phyloP scores from a whole-genome alignment of 2,329 filamentous ascomycete genomes.

The Talaromyces verruculosus region DNA sequence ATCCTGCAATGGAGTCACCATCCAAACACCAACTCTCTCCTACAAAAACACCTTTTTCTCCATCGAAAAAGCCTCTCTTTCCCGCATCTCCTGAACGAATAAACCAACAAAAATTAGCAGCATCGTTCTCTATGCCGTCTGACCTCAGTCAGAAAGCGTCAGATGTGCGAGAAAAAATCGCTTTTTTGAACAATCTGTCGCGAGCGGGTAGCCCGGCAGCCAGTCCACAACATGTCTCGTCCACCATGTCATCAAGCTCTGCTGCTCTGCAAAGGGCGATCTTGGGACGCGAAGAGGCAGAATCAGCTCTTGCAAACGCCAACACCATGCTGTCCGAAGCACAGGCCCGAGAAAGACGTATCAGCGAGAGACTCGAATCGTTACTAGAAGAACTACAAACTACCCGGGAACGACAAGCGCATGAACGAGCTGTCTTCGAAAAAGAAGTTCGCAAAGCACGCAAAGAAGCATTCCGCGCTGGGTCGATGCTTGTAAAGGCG shows the following conservation, averaged over 20 bases:
- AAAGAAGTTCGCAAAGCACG: conserved; percentile 57
- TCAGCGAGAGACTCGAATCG: conserved; percentile 47
- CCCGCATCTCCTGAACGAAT: conserved; percentile 51
- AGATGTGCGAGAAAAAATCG: conserved; percentile 51
- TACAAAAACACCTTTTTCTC: conserved; percentile 33
- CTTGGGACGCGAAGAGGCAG: conserved; percentile 49
- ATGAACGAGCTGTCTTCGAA: conserved; percentile 53
- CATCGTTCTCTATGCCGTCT: conserved; percentile 41
- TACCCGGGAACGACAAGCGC: conserved; percentile 52
- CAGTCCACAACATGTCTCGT: conserved; percentile 25
- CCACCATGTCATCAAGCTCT: conserved; percentile 40
- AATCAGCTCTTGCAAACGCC: conserved; percentile 38
- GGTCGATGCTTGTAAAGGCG: conserved; percentile 54
- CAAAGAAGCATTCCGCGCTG: conserved; percentile 60
- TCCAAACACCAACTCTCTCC: conserved; percentile 29
- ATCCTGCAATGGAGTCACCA: conserved; percentile 37
- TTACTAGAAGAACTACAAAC: conserved; percentile 54
- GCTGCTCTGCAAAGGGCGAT: conserved; percentile 48
- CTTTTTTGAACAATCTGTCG: conserved; percentile 49
- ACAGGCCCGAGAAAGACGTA: conserved; percentile 44
- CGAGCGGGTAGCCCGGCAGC: conserved; percentile 34
- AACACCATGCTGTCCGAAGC: conserved; percentile 43
- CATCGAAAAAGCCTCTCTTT: conserved; percentile 41
- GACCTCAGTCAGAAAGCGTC: conserved; percentile 42
- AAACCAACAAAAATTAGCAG: conserved; percentile 47